Base-by-base conservation (phyloP, 2,329 filamentous ascomycete species). In the Colletotrichum sublineola region DNA sequence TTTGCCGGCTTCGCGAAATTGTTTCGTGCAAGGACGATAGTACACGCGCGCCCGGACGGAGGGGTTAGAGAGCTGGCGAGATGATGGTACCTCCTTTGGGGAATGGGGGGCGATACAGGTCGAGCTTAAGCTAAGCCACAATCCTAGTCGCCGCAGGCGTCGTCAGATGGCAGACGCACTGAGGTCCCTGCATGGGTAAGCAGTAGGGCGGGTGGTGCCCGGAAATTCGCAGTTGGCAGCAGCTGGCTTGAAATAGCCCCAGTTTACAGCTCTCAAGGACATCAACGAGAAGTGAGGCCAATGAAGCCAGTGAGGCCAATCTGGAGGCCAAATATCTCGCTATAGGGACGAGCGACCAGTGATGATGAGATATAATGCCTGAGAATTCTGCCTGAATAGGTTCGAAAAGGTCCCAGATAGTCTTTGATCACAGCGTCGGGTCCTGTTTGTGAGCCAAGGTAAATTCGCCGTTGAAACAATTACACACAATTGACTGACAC, bases 51-150 rank as follows among this genome's bases (percentile, higher is more conserved):
- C 68, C 58, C n/a, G 56, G 68, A 62, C 60, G 58, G 73, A 71
- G 73, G 71, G 73, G 67, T 74, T 61, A 55, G 66, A 55, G 65
- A 69, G 69, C 66, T 72, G 69, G 69, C 69, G 69, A 73, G 73
- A 66, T 73, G 73, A 67, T 50, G 65, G 68, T 69, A 48, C 46
- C 62, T 55, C 68, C 46, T 63, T 50, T 52, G 46, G n/a, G 33
- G 44, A 46, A 24, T 24, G 15, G 50, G 20, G 62, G 61, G 55
- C 61, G 31, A 55, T 67, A 64, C 24, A 24, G 24, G 53, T 56
- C 31, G 71, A 73, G 62, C 55, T 67, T 42, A 14, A 33, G 57
- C 73, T 72, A 38, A 75, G 74, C 74, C 68, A 61, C 57, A 67
- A 46, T 68, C 52, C 64, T 38, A 42, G 42, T 62, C 24, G 69